Evolutionary conservation across 345 rosid genomes (phyloP), one percentile per base, ranked within the genome.

Genomic region (Atalantia buxifolia): DNA sequence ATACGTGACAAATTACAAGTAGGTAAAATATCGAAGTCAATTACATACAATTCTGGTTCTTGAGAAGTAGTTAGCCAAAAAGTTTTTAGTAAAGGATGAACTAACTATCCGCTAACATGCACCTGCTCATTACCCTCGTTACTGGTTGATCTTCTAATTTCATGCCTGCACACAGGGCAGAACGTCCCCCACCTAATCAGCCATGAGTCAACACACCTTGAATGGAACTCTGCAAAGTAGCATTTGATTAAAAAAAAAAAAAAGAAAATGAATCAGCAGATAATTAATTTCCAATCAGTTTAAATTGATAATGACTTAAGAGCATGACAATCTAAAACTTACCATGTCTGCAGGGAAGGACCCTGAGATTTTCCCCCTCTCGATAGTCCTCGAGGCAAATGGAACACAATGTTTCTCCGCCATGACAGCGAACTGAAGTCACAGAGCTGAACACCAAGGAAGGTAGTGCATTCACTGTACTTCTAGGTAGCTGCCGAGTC

Each of bases 301-400:
- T n/a, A 65, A 30, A 61, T 55, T 1, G 36, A 55, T 18, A 68
- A 62, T 25, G 9, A 42, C 3, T 42, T 42, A 10, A 42, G 48
- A 28, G 64, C 5, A 72, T 5, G 42, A 42, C 13, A 42, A 76
- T 25, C 31, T 35, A 78, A 56, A 76, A 28, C 82, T 1, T 83
- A 91, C 97, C 92, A 66, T 92, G 98, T 71, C 87, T 88, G 84
- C 94, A 89, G 31, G 94, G 96, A 4, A 92, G 94, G 71, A 87
- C 79, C 82, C 88, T 92, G 40, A 93, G 82, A 81, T 42, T 76
- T 80, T 92, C 93, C 66, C 92, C 94, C 71, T 87, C 85, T 77
- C 73, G 81, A 74, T 89, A 93, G 79, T 93, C 94, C 85, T 90
- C 96, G 24, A 92, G 94, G 78, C 94, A 92, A 31, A 92, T 88